phyloP scores from a whole-genome alignment of 2,329 filamentous ascomycete genomes.

The Scedosporium aurantiacum region DNA sequence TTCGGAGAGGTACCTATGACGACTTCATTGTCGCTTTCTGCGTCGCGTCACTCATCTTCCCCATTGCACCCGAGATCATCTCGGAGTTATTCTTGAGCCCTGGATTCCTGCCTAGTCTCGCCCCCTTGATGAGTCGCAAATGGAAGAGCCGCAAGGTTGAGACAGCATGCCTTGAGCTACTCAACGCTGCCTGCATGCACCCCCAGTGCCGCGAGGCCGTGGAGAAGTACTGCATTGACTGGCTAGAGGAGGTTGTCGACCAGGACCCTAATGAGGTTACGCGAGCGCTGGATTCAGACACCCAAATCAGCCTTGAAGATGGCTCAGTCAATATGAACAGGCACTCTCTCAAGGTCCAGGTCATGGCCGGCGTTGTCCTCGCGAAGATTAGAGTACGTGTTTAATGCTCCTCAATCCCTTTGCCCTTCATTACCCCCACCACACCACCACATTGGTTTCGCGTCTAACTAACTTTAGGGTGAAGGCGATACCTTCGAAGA shows the following conservation, averaged over 20 bases:
- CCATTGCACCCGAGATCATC: slow-evolving; percentile 66
- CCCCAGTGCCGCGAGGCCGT: slow-evolving; percentile 72
- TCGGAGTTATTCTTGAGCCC: slow-evolving; percentile 76
- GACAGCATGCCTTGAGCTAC: slow-evolving; percentile 73
- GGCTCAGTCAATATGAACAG: slow-evolving; percentile 49
- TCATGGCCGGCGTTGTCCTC: slow-evolving; percentile 62
- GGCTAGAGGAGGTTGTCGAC: slow-evolving; percentile 75
- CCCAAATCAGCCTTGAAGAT: slow-evolving; percentile 45
- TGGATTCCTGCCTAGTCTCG: slow-evolving; percentile 69
- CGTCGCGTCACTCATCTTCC: slow-evolving; percentile 80
- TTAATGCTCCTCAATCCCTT: slow-evolving; percentile 1
- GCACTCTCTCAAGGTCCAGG: slow-evolving; percentile 51
- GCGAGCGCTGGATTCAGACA: slow-evolving; percentile 25
- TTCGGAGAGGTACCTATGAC: slow-evolving; percentile 68
- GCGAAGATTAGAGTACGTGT: slow-evolving; percentile 54
- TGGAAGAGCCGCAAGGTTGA: slow-evolving; percentile 81
- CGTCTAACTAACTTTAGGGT: slow-evolving; percentile 34
- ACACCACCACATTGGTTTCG: slow-evolving; percentile 7
- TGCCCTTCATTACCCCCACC: background rate
- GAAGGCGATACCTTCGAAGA: slow-evolving; percentile 43
- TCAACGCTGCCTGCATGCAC: slow-evolving; percentile 87
- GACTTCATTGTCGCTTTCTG: slow-evolving; percentile 89
- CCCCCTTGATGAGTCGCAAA: slow-evolving; percentile 64
- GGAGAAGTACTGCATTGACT: slow-evolving; percentile 71
- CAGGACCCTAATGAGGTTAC: slow-evolving; percentile 51